A percentile compares a stretch with the other conserved stretches of the same genome.
These are phyloP conservation scores for Biscogniauxia mediterranea DNA, from an alignment of 2,329 filamentous ascomycete species.

Conservation along the genomic window DNA sequence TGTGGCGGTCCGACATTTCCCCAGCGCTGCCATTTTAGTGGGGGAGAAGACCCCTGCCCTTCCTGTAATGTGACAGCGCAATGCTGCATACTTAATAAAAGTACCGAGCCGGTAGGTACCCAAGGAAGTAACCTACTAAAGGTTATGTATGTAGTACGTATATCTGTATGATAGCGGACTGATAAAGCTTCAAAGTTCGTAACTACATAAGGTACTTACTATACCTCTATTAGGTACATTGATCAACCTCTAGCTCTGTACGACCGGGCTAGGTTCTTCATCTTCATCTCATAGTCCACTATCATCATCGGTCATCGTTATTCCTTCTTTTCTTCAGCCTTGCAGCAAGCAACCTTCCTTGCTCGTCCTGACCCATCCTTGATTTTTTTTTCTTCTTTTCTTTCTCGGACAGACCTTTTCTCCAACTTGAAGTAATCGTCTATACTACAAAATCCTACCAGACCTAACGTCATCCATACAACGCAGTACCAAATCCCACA, in stretches of 20 bases:
- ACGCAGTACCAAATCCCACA: background rate
- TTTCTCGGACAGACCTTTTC: background rate
- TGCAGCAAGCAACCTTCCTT: slow-evolving; percentile 8
- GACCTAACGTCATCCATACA: no score
- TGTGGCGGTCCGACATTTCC: slow-evolving; percentile 27
- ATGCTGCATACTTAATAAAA: background rate
- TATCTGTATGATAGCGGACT: no score
- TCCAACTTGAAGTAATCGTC: background rate
- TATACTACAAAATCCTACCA: background rate
- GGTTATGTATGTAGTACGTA: no score
- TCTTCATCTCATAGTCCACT: background rate
- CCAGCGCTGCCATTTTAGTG: slow-evolving; percentile 11
- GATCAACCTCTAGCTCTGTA: background rate
- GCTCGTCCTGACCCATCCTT: slow-evolving; percentile 1
- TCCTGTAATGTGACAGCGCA: slow-evolving; percentile 3
- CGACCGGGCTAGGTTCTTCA: no score
- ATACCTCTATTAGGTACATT: background rate
- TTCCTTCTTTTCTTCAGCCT: slow-evolving; percentile 12
- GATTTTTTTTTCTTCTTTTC: slow-evolving; percentile 2
- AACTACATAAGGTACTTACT: no score
- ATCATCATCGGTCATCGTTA: background rate
- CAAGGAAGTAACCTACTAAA: no score
- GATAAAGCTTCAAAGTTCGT: no score
- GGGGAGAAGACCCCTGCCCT: background rate
- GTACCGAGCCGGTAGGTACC: no score